Evolutionary conservation across 306 rosid species (phyloP).

Genomic region (Cucurbita maxima): DNA sequence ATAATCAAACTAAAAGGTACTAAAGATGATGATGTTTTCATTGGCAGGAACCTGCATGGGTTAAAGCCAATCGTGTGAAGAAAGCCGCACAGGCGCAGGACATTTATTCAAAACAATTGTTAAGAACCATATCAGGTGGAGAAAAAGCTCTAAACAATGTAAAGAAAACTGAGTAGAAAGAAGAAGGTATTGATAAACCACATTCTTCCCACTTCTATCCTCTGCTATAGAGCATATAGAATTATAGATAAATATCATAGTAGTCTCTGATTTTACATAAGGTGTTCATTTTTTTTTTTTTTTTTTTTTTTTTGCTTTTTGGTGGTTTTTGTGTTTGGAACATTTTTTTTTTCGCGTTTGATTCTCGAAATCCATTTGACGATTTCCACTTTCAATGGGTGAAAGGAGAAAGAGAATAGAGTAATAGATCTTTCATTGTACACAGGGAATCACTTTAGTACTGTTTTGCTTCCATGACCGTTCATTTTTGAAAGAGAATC

Average conservation of each 20-base stretch:
- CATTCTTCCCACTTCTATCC: background rate
- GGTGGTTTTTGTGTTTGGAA: background rate
- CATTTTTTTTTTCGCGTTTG: background rate
- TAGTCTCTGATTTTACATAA: background rate
- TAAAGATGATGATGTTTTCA: background rate
- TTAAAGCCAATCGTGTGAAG: conserved; percentile 62
- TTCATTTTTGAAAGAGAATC: background rate
- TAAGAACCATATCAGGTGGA: conserved; percentile 59
- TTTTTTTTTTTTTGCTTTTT: background rate
- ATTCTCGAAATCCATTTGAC: background rate
- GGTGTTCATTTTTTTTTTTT: background rate
- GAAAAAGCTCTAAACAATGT: conserved; percentile 9
- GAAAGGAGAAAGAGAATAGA: background rate
- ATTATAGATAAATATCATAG: background rate
- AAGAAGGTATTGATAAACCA: background rate
- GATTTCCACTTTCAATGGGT: background rate
- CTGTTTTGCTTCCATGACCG: background rate
- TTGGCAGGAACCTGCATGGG: conserved; percentile 95
- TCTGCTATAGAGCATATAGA: conserved; percentile 4
- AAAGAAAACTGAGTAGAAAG: conserved; percentile 20
- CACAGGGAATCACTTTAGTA: background rate
- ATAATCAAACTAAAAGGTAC: background rate
- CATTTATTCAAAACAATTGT: conserved; percentile 61
- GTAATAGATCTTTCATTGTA: background rate
- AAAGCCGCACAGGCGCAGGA: conserved; percentile 51